phyloP scores from a whole-genome alignment of 331 rosid species.

The Acacia pycnantha region DNA sequence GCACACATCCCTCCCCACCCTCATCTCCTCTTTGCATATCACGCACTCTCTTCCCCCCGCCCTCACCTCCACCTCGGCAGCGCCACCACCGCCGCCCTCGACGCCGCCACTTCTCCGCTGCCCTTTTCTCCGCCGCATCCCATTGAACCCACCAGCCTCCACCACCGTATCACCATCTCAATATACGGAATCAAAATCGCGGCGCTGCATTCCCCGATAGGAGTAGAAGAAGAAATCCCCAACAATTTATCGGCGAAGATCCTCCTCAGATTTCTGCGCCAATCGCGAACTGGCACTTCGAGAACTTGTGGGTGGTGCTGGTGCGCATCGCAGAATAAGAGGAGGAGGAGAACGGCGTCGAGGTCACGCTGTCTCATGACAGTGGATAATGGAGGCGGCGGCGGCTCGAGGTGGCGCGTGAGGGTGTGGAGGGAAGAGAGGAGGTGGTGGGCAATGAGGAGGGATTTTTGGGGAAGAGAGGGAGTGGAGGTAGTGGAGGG shows the following conservation, averaged over 20 bases:
- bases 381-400: conserved; percentile 29
- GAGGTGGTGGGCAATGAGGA: conserved; percentile 73
- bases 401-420: conserved; percentile 40
- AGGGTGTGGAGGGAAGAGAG: conserved; percentile 73
- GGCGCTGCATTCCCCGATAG: conserved; percentile 40
- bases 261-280: conserved; percentile 52
- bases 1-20: conserved; percentile 71
- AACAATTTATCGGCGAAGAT: conserved; percentile 42
- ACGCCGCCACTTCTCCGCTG: conserved; percentile 56
- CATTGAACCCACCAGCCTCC: conserved; percentile 50
- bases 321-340: conserved; percentile 75
- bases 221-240: conserved; percentile 33
- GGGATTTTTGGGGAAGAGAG: conserved; percentile 65
- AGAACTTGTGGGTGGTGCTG: conserved; percentile 55
- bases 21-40: conserved; percentile 84
- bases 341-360: conserved; percentile 74
- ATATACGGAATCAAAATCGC: conserved; percentile 54
- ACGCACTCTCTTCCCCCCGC: conserved; percentile 62
- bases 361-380: conserved; percentile 48
- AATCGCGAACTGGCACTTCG: conserved; percentile 39
- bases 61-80: conserved; percentile 60
- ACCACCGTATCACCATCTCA: conserved; percentile 56
- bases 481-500: conserved; percentile 66
- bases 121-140: conserved; percentile 30
- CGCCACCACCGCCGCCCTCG: conserved; percentile 60